phyloP scores from a whole-genome alignment of 2,329 filamentous ascomycete species.

The Monilinia aucupariae region DNA sequence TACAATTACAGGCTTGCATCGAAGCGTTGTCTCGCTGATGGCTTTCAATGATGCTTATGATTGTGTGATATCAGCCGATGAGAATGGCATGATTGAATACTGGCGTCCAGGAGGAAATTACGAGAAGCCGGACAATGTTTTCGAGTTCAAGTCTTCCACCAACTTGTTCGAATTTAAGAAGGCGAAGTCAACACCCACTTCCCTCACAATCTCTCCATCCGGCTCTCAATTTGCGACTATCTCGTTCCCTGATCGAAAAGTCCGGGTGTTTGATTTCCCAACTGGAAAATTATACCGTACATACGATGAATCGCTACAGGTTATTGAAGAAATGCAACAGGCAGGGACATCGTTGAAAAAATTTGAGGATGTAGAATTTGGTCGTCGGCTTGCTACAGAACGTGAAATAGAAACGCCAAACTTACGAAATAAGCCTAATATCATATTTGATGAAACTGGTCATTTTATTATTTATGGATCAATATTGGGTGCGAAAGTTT shows the following conservation, averaged over 20 bases:
- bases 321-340: slow-evolving; percentile 91
- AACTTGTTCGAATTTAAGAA: slow-evolving; percentile 98
- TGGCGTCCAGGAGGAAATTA: slow-evolving; percentile 78
- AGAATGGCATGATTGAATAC: slow-evolving; percentile 92
- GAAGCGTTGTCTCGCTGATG: slow-evolving; percentile 75
- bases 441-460: slow-evolving; percentile 92
- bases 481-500: slow-evolving; percentile 84
- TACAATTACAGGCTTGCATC: slow-evolving; percentile 72
- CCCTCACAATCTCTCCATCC: slow-evolving; percentile 78
- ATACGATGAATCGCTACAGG: slow-evolving; percentile 89
- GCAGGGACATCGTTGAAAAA: slow-evolving; percentile 77
- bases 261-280: slow-evolving; percentile 88
- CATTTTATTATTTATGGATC: slow-evolving; percentile 95
- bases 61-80: slow-evolving; percentile 85
- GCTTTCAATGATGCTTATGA: slow-evolving; percentile 83
- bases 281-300: slow-evolving; percentile 83
- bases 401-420: slow-evolving; percentile 71
- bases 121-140: slow-evolving; percentile 88
- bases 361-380: slow-evolving; percentile 87
- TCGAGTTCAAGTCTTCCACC: slow-evolving; percentile 87
- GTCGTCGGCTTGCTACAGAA: slow-evolving; percentile 78
- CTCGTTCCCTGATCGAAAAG: slow-evolving; percentile 88
- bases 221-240: slow-evolving; percentile 82
- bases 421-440: slow-evolving; percentile 67
- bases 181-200: slow-evolving; percentile 76